Base-by-base conservation (phyloP, 2,329 filamentous ascomycete genomes). In the Pseudocercospora fuligena region DNA sequence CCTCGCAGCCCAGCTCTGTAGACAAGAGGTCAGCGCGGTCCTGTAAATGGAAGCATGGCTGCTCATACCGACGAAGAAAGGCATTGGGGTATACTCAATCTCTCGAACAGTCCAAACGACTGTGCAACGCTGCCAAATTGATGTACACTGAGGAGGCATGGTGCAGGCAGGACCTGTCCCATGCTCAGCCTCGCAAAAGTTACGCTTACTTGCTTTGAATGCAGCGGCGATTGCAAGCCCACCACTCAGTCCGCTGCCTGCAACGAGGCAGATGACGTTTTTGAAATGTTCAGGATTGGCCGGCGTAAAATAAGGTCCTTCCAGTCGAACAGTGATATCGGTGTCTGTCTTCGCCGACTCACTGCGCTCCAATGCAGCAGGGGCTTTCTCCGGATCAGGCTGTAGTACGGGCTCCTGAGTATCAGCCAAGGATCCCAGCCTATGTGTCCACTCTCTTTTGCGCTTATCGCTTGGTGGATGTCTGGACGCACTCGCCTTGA, bases 161-260 rank as follows among this genome's bases (percentile, higher is more conserved):
- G 6, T 46, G 11, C 40, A 33, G 7, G 11, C 33, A 19, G 5
- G 19, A 23, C 43, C 31, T 12, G 9, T 33, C 9, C 31, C 31
- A 33, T 31, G 29, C 29, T 31, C 29, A 31, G 29, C 29, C 29
- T 33, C 31, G 31, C 31, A 33, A 31, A 31, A 31, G 31, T 33
- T 33, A 33, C 31, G 31, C 31, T 33, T 33, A 33, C 31, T 33
- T 11, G 65, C 63, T 43, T 54, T 49, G 51, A 69, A 69, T 9
- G 63, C 63, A 5, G 56, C 60, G 16, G 63, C 65, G 36, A 69
- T 66, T 5, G 67, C 67, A n/a, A 69, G 31, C 6, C 62, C 65
- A n/a, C 67, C 67, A 46, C 62, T 69, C n/a, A 69, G n/a, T n/a
- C 67, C 67, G 12, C 62, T 69, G n/a, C 67, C 67, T 8, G 67